phyloP scores from a whole-genome alignment of 371 early-diverging fungal genomes.

The Parasitella parasitica region DNA sequence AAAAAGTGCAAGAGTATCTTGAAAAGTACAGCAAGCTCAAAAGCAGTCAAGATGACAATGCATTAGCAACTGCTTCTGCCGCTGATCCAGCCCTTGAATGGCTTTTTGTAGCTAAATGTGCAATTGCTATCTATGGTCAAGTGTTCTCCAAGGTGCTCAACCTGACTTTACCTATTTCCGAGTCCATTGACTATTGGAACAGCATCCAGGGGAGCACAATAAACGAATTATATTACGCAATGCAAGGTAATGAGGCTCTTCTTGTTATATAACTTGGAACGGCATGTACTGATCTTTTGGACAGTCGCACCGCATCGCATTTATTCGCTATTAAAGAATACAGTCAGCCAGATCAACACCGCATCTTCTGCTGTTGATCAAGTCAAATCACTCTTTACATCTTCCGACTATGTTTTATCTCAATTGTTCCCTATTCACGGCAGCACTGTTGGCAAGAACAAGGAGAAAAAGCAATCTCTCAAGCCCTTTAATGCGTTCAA shows the following conservation, averaged over 20 bases:
- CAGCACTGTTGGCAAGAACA: neutral
- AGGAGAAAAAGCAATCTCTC: neutral
- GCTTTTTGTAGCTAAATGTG: constrained; percentile 58
- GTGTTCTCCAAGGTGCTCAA: constrained; percentile 60
- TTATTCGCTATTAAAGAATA: constrained; percentile 29
- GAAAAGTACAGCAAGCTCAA: constrained; percentile 17
- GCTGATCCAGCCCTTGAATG: constrained; percentile 39
- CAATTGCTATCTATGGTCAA: constrained; percentile 62
- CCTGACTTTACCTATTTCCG: constrained; percentile 63
- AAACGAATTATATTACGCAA: constrained; percentile 53
- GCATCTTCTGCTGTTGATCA: neutral
- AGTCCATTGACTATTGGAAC: constrained; percentile 73
- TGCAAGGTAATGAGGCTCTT: constrained; percentile 63
- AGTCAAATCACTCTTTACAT: constrained; percentile 22
- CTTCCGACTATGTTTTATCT: constrained; percentile 27
- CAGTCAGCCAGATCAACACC: constrained; percentile 11
- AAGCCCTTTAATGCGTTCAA: neutral
- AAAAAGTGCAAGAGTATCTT: constrained; percentile 19
- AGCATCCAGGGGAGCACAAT: constrained; percentile 50
- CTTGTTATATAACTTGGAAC: neutral
- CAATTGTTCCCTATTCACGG: constrained; percentile 38
- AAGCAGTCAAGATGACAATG: neutral
- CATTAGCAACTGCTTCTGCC: neutral
- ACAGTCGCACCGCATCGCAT: constrained; percentile 53
- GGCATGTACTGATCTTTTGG: neutral